Evolutionary conservation across 1,139 yeast species (phyloP), one percentile per base, ranked within the genome.

Genomic region (Kodamaea sp.): DNA sequence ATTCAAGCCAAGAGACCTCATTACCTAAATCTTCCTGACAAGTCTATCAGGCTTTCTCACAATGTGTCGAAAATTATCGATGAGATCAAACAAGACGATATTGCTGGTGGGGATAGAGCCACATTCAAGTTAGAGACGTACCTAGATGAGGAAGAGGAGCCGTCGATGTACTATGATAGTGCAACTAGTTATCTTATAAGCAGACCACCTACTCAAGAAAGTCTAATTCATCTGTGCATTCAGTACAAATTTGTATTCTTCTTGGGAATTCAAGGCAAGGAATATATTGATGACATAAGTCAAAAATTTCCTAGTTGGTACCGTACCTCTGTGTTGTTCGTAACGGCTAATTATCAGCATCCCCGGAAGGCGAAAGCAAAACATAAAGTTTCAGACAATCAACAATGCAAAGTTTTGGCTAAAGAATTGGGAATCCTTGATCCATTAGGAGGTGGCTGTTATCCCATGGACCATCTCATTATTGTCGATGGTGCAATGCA

Each of bases 401-500:
- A 28, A 9, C 46, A 45, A 29, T 48, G 55, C 37, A 33, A 33
- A 14, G 19, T 26, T 9, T 44, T 69, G 8, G 49, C 70, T 2
- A 48, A 53, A 15, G 50, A 53, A 11, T 55, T 66, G 29, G 43
- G 53, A 13, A 42, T 71, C 7, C 41, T 62, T 22, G 75, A 73
- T 44, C 80, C 80, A 0, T 43, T 73, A 15, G 79, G 80, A 7
- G 80, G 79, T 8, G 79, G 76, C 0, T 31, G 53, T n/a, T 74
- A 68, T 44, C 78, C 80, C 0, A 46, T 72, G 23, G 68, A 71
- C 28, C 59, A 64, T 33, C 48, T 74, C 26, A 35, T 70, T 6
- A 43, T 73, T 1, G 52, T 68, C 18, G 65, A 64, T 36, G 25
- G 34, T 5, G 28, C 47, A 4, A 56, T 61, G 26, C 31, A 38